Evolutionary conservation across 2,329 filamentous ascomycete species (phyloP), one percentile per base, ranked within the genome.

Genomic region (Neobulgaria alba): DNA sequence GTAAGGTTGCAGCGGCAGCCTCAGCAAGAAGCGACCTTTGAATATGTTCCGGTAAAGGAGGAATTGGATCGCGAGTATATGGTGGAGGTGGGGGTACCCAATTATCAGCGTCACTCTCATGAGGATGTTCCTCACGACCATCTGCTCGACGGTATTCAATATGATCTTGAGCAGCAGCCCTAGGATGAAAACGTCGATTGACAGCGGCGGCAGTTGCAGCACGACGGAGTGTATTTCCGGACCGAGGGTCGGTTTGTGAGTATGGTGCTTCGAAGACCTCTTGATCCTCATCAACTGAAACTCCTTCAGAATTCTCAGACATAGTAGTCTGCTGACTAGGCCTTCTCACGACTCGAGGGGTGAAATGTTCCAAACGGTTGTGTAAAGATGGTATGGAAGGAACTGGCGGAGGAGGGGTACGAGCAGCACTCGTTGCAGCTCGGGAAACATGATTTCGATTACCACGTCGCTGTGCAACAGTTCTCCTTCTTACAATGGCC

Each of bases 81-180:
- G 85, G 85, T 3, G 86, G 86, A 7, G 86, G 86, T 4, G 86
- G 86, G 4, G 85, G 84, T 3, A 88, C 82, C 86, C 86, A 93
- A 53, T 89, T 86, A 54, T 92, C 86, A 3, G 85, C 85, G 58
- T 92, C 85, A 48, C 85, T 90, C 61, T 92, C 85, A 59, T 92
- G 85, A 3, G 85, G 85, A 51, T 87, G 72, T 54, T 89, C 82
- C 31, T 75, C 69, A 31, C 79, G 71, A 5, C 80, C 79, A 60
- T 85, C 80, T 10, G 82, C 80, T 33, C 81, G 73, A 33, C 79
- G 74, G 56, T 82, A 84, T 51, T 79, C 65, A 33, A 79, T 69
- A 29, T 64, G 69, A 1, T 76, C 66, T 52, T 68, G 64, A 51
- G 72, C 65, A 39, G 72, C 63, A 30, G 75, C 65, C 36, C 71